A percentile compares a stretch with the other conserved stretches of the same genome.
Evolutionary conservation across 192 early-diverging fungal genomes (phyloP).

Genomic region (Rhizoclosmatium globosum): DNA sequence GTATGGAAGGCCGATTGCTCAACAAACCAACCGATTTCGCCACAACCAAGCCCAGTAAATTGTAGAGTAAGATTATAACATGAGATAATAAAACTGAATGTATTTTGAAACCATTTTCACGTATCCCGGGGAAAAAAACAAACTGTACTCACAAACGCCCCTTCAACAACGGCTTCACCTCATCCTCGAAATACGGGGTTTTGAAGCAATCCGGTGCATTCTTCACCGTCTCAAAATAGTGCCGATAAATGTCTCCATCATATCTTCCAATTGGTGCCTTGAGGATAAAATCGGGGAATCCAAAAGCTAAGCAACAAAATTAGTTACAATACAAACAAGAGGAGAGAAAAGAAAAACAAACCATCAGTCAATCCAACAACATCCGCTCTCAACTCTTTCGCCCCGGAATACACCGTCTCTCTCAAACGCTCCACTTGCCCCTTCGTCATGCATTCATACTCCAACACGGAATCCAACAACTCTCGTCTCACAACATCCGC

Average conservation of each 20-base stretch:
- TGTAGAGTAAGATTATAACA: no score
- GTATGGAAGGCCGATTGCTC: slow-evolving; percentile 64
- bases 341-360: neutral
- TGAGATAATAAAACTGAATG: no score
- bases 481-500: slow-evolving; percentile 27
- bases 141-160: neutral
- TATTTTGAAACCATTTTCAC: no score
- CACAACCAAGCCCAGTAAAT: no score
- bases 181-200: slow-evolving; percentile 79
- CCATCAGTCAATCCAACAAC: slow-evolving; percentile 84
- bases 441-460: slow-evolving; percentile 6
- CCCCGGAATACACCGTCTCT: slow-evolving; percentile 68
- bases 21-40: slow-evolving; percentile 47
- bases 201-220: slow-evolving; percentile 74
- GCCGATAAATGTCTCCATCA: slow-evolving; percentile 81
- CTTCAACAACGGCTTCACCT: slow-evolving; percentile 79
- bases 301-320: slow-evolving; percentile 62
- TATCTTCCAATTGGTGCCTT: slow-evolving; percentile 87
- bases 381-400: slow-evolving; percentile 77
- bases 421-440: slow-evolving; percentile 75
- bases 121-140: no score
- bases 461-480: neutral
- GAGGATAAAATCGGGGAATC: slow-evolving; percentile 87
- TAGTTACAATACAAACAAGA: neutral
- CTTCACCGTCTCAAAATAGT: slow-evolving; percentile 88